A percentile compares a stretch with the other conserved stretches of the same genome.
phyloP scores from a whole-genome alignment of 2,329 filamentous ascomycete species.

The Blastomyces gilchristii region DNA sequence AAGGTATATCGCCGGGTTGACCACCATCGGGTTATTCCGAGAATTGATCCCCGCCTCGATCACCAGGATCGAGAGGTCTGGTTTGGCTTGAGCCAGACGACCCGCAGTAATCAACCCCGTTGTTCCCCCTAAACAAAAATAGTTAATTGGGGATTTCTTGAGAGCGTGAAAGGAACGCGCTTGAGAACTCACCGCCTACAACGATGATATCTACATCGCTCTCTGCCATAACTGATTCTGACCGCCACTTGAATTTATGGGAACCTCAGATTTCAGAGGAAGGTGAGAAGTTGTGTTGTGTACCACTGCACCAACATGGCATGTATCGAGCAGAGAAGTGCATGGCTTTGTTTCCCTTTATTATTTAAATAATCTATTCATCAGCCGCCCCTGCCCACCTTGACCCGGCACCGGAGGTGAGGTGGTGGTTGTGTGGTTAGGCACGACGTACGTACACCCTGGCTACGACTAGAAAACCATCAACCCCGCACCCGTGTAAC shows the following conservation, averaged over 20 bases:
- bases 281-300: background rate
- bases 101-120: slow-evolving; percentile 43
- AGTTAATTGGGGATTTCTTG: background rate
- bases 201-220: slow-evolving; percentile 4
- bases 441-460: no score
- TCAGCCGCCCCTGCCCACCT: no score
- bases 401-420: background rate
- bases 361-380: no score
- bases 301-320: background rate
- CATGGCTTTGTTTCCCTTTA: background rate
- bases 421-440: no score
- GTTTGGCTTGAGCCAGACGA: slow-evolving; percentile 43
- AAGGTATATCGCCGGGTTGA: slow-evolving; percentile 43
- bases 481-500: background rate
- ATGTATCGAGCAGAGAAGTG: background rate
- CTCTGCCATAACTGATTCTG: background rate
- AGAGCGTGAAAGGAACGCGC: background rate
- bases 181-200: slow-evolving; percentile 2
- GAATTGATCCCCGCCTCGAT: slow-evolving; percentile 48
- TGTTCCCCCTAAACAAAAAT: slow-evolving; percentile 33
- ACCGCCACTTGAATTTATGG: no score
- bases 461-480: no score
- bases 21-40: slow-evolving; percentile 41
- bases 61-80: slow-evolving; percentile 41
- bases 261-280: background rate